Conservation (phyloP, 1,139 yeast species). For the Kazachstania sp. region DNA sequence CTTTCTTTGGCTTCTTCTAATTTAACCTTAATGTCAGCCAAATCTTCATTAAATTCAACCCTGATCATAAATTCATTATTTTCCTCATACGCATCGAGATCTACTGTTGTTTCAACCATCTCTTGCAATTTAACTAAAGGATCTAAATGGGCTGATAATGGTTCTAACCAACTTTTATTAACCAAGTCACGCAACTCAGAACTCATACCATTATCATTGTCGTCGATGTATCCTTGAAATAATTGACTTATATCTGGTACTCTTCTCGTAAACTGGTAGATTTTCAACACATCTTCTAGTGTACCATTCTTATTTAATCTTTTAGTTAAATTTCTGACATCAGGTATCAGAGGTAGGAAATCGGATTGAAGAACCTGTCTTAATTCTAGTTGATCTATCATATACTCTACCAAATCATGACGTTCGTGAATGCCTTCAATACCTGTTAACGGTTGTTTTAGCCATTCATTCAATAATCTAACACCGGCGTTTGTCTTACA, state of each 20-base stretch:
- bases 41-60: slow-evolving; percentile 79
- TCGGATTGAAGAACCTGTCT: slow-evolving; percentile 62
- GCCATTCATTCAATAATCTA: slow-evolving; percentile 82
- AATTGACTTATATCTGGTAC: slow-evolving; percentile 59
- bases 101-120: slow-evolving; percentile 86
- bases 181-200: slow-evolving; percentile 34
- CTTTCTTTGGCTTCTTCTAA: slow-evolving; percentile 47
- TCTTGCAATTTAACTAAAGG: slow-evolving; percentile 67
- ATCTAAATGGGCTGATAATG: slow-evolving; percentile 41
- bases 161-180: slow-evolving; percentile 47
- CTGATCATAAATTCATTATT: slow-evolving; percentile 73
- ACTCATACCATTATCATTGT: slow-evolving; percentile 16
- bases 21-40: slow-evolving; percentile 50
- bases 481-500: slow-evolving; percentile 86
- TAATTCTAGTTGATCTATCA: slow-evolving; percentile 61
- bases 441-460: slow-evolving; percentile 84
- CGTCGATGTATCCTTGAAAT: slow-evolving; percentile 38
- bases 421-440: slow-evolving; percentile 51
- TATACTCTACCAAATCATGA: slow-evolving; percentile 61
- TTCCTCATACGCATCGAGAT: slow-evolving; percentile 62
- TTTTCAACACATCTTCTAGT: slow-evolving; percentile 83
- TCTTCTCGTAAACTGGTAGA: slow-evolving; percentile 67
- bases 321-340: slow-evolving; percentile 64
- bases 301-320: slow-evolving; percentile 48
- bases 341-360: slow-evolving; percentile 69